These are phyloP conservation scores for Umbilicus rupestris DNA, from an alignment of 164 flowering plant species.

Conservation along the genomic window DNA sequence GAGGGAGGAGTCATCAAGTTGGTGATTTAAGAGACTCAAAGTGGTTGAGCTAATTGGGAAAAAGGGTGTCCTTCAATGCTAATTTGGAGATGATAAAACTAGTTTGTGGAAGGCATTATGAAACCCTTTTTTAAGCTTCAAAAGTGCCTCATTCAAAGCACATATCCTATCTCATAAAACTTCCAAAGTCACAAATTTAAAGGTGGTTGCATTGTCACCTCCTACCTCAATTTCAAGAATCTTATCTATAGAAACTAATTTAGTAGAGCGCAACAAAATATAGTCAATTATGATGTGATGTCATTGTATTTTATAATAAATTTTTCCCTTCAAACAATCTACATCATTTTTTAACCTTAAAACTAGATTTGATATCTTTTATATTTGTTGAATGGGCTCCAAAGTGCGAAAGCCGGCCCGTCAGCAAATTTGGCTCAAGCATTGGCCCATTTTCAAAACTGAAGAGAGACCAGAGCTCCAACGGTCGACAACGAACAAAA, in stretches of 20 bases:
- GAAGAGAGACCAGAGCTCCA: background rate
- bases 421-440: background rate
- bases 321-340: too few species aligned
- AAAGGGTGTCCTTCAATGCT: background rate
- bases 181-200: slow-evolving; percentile 21
- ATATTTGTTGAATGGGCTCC: too few species aligned
- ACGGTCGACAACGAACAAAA: slow-evolving; percentile 4
- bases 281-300: too few species aligned
- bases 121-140: background rate
- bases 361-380: too few species aligned
- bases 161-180: slow-evolving; percentile 12
- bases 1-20: background rate
- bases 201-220: slow-evolving; percentile 34
- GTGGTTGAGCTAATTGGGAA: slow-evolving; percentile 21
- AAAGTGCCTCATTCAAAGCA: background rate
- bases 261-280: too few species aligned
- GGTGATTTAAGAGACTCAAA: slow-evolving; percentile 4
- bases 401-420: too few species aligned
- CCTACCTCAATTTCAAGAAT: slow-evolving; percentile 20
- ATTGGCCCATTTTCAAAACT: background rate
- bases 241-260: slow-evolving; percentile 11
- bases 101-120: background rate
- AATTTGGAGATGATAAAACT: background rate
- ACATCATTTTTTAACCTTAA: too few species aligned
- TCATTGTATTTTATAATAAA: too few species aligned